Evolutionary conservation across 2,329 filamentous ascomycete genomes (phyloP), one percentile per base, ranked within the genome.

Genomic region (Xylariaceae sp.): DNA sequence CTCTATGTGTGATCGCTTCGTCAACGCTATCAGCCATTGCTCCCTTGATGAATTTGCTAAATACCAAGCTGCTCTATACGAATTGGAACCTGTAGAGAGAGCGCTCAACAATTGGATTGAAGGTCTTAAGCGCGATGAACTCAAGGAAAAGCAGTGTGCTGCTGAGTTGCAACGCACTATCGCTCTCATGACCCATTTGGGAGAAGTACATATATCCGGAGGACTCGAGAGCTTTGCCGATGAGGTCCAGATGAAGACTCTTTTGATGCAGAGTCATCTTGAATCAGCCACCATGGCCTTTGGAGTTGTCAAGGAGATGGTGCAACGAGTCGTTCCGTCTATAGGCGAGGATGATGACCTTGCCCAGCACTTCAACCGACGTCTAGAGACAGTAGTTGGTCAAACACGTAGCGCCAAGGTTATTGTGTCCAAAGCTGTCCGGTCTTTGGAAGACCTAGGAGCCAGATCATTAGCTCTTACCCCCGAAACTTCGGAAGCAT

Each of bases 41-140:
- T 84, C 86, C 2, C 73, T 86, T 1, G 82, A 88, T 38, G 80
- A 88, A 47, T 97, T 97, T 64, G 77, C 79, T 37, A 82, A 75
- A 53, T 93, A 89, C 55, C 85, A 89, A 57, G 83, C 85, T 34
- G 87, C 90, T 2, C 68, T 93, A 47, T 88, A 89, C 56, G 93
- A 97, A 65, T 74, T 97, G 40, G 88, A 95, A 62, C 89, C 91
- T 1, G 88, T 97, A 10, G 93, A 98, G 68, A 80, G 90, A 46
- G 87, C 88, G 0, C 69, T 97, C 40, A 95, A 95, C 60, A 79
- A 79, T 44, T 95, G 90, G 81, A 87, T 97, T 45, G 91, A 96
- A 53, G 82, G 82, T 5, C 65, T 96, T 44, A 84, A 89, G 53
- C 83, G 82, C 42, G 90, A 95, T 55, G 90, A 95, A 45, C 71